These are phyloP conservation scores for Prorocentrum cordatum DNA, from an alignment of 169 alveolate species.

Conservation along the genomic window DNA sequence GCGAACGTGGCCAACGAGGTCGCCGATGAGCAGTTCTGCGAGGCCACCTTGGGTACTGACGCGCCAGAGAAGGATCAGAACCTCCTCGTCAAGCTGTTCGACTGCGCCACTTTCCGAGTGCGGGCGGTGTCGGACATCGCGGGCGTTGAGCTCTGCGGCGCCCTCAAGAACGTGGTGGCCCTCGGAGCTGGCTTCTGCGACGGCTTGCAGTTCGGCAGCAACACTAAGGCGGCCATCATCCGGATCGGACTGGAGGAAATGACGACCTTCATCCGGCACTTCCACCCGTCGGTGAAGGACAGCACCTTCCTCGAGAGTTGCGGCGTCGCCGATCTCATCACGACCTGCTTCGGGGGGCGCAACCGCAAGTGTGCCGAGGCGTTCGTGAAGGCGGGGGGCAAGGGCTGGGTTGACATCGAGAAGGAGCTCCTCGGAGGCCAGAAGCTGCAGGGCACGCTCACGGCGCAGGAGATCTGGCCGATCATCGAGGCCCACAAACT, in stretches of 20 bases:
- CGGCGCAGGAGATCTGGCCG: slow-evolving; percentile 69
- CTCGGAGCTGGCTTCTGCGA: slow-evolving; percentile 91
- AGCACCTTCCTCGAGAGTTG: slow-evolving; percentile 48
- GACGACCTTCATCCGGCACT: slow-evolving; percentile 45
- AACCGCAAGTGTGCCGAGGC: slow-evolving; percentile 61
- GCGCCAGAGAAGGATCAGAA: slow-evolving; percentile 39
- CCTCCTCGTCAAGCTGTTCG: neutral
- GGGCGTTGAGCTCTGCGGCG: slow-evolving; percentile 90
- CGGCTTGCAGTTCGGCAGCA: slow-evolving; percentile 86
- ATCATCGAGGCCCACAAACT: slow-evolving; percentile 42
- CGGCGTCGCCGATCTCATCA: slow-evolving; percentile 43
- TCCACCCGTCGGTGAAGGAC: slow-evolving; percentile 54
- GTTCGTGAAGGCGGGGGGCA: slow-evolving; percentile 40
- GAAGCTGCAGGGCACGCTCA: slow-evolving; percentile 52
- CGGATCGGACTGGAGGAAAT: slow-evolving; percentile 84
- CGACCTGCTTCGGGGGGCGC: slow-evolving; percentile 67
- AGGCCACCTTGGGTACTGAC: slow-evolving; percentile 84
- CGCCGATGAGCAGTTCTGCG: slow-evolving; percentile 87
- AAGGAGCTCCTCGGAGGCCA: slow-evolving; percentile 59
- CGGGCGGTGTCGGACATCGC: slow-evolving; percentile 47
- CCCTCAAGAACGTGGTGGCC: slow-evolving; percentile 87
- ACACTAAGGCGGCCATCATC: slow-evolving; percentile 90
- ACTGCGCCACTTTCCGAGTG: slow-evolving; percentile 55
- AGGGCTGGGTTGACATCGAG: slow-evolving; percentile 36
- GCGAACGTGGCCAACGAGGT: slow-evolving; percentile 88